Conservation (phyloP, 768 basidiomycete species). For the Trametes coccinea region DNA sequence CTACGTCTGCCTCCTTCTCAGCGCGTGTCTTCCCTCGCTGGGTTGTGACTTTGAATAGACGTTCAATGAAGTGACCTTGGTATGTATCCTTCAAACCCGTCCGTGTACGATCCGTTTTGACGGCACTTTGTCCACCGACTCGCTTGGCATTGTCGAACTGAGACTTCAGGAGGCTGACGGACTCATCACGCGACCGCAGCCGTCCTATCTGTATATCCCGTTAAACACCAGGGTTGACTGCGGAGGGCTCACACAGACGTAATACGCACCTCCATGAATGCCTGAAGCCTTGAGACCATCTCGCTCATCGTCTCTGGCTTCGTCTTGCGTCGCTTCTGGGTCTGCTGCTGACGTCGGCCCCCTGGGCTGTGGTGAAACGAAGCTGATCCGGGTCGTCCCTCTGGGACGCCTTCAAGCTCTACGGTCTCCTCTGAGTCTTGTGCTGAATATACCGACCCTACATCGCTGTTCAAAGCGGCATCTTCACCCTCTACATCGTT, state of each 20-base stretch:
- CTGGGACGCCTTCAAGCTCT: no score
- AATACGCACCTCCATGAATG: no score
- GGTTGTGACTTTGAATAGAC: neutral
- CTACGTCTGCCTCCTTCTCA: constrained; percentile 23
- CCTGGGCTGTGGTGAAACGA: no score
- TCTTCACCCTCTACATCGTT: neutral
- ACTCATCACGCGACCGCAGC: neutral
- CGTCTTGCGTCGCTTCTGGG: no score
- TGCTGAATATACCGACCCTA: no score
- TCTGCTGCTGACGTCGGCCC: no score
- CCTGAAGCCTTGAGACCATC: no score
- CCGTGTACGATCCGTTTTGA: constrained; percentile 27
- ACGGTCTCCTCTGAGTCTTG: no score
- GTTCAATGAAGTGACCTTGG: constrained; percentile 31
- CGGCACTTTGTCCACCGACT: constrained; percentile 6
- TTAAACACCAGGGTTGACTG: no score
- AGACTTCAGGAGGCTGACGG: neutral
- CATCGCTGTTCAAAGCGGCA: neutral
- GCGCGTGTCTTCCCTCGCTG: neutral
- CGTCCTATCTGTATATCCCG: neutral
- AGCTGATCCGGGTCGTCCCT: no score
- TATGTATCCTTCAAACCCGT: constrained; percentile 37
- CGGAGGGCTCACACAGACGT: no score
- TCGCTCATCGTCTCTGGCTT: no score
- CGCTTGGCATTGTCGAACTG: neutral